Conservation (phyloP, 2,329 filamentous ascomycete genomes). For the Chrysoporthe cubensis region DNA sequence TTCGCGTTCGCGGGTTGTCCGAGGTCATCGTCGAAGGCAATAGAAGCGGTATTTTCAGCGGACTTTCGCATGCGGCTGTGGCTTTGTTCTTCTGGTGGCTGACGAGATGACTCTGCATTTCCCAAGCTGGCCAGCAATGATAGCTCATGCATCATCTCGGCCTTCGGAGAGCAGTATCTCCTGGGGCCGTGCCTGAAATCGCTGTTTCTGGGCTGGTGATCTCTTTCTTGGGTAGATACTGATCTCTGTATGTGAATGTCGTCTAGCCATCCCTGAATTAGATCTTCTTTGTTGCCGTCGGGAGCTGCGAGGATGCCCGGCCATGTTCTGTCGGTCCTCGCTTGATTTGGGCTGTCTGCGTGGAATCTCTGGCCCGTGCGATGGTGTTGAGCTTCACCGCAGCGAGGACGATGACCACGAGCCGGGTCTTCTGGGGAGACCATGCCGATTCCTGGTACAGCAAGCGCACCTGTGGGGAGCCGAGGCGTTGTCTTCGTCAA, state of each 20-base stretch:
- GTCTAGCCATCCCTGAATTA: constrained; percentile 19
- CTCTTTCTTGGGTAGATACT: not conserved
- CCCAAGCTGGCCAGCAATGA: not conserved
- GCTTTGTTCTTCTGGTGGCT: not conserved
- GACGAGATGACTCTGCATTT: not conserved
- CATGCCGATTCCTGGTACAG: constrained; percentile 10
- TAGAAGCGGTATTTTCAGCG: not conserved
- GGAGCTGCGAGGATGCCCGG: not conserved
- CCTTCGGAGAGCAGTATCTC: not conserved
- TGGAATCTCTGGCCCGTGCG: not conserved
- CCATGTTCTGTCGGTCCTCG: not conserved
- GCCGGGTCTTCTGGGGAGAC: not conserved
- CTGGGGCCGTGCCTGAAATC: not conserved
- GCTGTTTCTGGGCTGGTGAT: not conserved
- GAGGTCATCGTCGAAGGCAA: not conserved
- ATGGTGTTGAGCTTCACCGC: not conserved
- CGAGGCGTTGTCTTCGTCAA: not conserved
- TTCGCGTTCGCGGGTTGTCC: not conserved
- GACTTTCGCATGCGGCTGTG: constrained; percentile 2
- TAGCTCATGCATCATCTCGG: not conserved
- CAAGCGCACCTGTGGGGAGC: not conserved
- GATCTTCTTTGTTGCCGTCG: constrained; percentile 3
- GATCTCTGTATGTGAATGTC: constrained; percentile 4
- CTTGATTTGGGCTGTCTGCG: not conserved
- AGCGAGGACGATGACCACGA: constrained; percentile 5